Evolutionary conservation across 2,329 filamentous ascomycete genomes (phyloP).

Genomic region (Metarhizium humberi): DNA sequence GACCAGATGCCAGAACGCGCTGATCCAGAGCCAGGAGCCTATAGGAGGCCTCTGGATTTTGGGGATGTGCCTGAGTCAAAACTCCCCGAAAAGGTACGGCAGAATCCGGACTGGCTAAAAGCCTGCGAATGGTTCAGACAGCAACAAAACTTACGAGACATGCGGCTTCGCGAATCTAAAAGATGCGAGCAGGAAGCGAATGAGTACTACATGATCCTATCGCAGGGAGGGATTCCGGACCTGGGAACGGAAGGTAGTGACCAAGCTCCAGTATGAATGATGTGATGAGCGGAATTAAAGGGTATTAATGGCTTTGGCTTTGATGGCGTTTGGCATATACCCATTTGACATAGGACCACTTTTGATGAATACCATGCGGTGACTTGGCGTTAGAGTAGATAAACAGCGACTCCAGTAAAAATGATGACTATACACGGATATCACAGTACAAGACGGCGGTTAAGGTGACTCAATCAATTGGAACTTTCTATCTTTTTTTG

Average conservation of each 20-base stretch:
- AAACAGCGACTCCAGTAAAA: neutral
- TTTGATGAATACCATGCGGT: neutral
- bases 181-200: constrained; percentile 13
- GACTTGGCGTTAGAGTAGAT: neutral
- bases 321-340: constrained; percentile 2
- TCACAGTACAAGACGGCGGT: neutral
- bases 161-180: constrained; percentile 8
- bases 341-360: neutral
- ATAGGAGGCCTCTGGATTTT: constrained; percentile 23
- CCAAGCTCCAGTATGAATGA: neutral
- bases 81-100: constrained; percentile 34
- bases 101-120: constrained; percentile 35
- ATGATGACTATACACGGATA: neutral
- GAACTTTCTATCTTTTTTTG: neutral
- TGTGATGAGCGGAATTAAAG: neutral
- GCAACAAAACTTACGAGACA: neutral
- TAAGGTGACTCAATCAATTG: neutral
- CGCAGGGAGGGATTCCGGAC: neutral
- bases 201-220: constrained; percentile 9
- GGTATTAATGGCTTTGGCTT: neutral
- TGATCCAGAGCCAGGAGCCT: constrained; percentile 20
- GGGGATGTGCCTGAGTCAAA: constrained; percentile 27
- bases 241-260: neutral
- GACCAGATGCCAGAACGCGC: neutral
- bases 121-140: constrained; percentile 29